Conservation (phyloP, 345 rosid genomes). For the Rubroshorea leprosula region DNA sequence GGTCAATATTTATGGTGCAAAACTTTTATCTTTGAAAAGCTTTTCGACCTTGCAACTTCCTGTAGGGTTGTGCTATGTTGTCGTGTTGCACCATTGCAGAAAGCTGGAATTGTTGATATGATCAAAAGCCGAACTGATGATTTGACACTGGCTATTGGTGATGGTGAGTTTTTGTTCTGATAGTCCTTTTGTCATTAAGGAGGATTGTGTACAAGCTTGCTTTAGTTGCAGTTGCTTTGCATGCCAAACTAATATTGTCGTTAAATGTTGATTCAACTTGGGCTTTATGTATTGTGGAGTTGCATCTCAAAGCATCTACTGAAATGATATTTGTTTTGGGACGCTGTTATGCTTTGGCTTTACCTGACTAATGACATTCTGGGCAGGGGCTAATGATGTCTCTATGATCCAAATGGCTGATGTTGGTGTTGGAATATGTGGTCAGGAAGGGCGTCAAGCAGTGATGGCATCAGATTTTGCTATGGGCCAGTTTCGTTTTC, state of each 20-base stretch:
- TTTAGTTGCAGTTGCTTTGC: background rate
- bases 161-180: conserved; percentile 48
- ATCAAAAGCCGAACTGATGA: conserved; percentile 70
- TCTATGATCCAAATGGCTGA: conserved; percentile 95
- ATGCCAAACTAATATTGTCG: background rate
- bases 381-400: conserved; percentile 77
- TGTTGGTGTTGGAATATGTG: conserved; percentile 84
- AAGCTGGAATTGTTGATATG: conserved; percentile 79
- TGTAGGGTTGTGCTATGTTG: conserved; percentile 77
- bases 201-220: background rate
- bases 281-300: background rate
- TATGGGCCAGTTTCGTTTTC: conserved; percentile 77
- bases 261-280: too few relatives aligned
- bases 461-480: conserved; percentile 90
- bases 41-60: conserved; percentile 66
- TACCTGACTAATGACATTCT: conserved; percentile 21
- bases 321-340: background rate
- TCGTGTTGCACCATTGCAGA: conserved; percentile 85
- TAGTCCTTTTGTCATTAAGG: conserved; percentile 1
- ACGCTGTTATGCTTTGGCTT: background rate
- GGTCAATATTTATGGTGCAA: conserved; percentile 1
- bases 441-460: conserved; percentile 89
- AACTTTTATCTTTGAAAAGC: conserved; percentile 41
- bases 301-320: background rate
- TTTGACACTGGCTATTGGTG: conserved; percentile 84